Conservation (phyloP, 179 eudicot genomes). For the Sideroxylon spinosum region DNA sequence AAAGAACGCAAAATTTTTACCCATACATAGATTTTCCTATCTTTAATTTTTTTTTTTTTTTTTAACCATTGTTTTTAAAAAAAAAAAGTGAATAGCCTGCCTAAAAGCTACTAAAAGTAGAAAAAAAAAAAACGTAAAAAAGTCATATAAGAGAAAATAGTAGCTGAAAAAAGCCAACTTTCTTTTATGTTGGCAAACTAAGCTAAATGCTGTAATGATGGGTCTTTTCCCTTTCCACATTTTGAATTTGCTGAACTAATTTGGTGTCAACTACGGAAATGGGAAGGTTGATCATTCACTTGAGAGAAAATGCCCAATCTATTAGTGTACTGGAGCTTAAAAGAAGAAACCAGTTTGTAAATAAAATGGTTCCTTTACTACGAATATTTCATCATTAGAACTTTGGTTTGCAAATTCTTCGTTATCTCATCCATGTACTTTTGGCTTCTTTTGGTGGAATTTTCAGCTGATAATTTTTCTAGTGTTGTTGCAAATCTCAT, state of each 20-base stretch:
- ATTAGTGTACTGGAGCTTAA: not conserved
- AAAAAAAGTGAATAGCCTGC: too few relatives aligned
- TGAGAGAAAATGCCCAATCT: not conserved
- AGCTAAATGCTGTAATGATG: not conserved
- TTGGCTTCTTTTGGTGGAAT: not conserved
- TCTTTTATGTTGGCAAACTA: too few relatives aligned
- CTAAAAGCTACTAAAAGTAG: too few relatives aligned
- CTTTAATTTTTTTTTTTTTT: too few relatives aligned
- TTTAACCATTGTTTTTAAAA: too few relatives aligned
- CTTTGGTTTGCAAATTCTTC: not conserved
- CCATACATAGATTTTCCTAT: too few relatives aligned
- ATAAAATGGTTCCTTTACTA: not conserved
- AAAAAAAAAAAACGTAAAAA: too few relatives aligned
- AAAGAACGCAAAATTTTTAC: too few relatives aligned
- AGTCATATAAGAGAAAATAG: too few relatives aligned
- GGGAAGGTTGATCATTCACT: not conserved
- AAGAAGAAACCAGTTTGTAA: not conserved
- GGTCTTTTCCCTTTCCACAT: not conserved
- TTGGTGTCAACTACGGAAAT: not conserved
- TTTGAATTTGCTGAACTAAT: not conserved
- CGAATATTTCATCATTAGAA: not conserved
- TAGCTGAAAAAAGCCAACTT: too few relatives aligned
- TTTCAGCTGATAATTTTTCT: not conserved
- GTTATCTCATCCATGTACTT: not conserved
- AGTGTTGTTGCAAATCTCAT: not conserved